Evolutionary conservation across 345 rosid genomes (phyloP).

Genomic region (Brassica nigra): DNA sequence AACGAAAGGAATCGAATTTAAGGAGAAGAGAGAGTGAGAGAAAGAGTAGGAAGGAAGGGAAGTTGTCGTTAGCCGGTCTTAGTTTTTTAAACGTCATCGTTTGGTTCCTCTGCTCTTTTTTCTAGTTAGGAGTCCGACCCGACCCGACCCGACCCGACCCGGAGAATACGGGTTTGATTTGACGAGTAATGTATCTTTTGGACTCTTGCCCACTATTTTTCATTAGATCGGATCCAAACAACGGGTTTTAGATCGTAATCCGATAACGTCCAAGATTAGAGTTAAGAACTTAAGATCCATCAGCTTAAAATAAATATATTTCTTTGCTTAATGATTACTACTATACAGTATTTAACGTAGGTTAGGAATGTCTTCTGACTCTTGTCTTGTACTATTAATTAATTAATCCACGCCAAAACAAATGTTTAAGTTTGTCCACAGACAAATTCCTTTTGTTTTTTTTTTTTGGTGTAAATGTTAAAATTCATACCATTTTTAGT

Average conservation of each 20-base stretch:
- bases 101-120: conserved; percentile 15
- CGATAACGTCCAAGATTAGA: neutral
- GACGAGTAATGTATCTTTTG: neutral
- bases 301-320: neutral
- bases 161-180: conserved; percentile 2
- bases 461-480: neutral
- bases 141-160: neutral
- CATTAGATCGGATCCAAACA: neutral
- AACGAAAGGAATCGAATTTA: conserved; percentile 31
- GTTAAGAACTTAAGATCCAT: neutral
- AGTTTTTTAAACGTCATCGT: conserved; percentile 18
- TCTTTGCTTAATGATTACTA: neutral
- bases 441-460: neutral
- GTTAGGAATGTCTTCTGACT: conserved; percentile 20
- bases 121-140: neutral
- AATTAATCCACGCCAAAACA: conserved; percentile 5
- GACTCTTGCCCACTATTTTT: too few species aligned
- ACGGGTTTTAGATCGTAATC: neutral
- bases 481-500: too few species aligned
- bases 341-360: neutral
- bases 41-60: conserved; percentile 18
- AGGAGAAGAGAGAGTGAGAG: neutral
- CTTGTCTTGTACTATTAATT: conserved; percentile 10
- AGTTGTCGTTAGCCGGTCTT: conserved; percentile 4
- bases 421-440: neutral